Evolutionary conservation across 176 grass and related monocot species (phyloP).

Genomic region (Saccharum officinarum): DNA sequence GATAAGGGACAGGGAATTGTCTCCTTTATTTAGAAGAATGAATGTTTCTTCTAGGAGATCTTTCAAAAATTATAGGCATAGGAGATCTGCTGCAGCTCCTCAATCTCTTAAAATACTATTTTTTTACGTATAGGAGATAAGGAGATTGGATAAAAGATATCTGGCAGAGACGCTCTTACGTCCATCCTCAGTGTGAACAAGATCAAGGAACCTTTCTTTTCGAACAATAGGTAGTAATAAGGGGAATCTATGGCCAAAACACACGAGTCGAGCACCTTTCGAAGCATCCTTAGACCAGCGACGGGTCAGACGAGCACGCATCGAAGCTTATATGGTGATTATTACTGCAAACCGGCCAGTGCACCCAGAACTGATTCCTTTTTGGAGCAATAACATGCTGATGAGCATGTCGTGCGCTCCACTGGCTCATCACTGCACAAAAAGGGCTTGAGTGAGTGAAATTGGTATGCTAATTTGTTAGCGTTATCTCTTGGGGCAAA

Average conservation of each 20-base stretch:
- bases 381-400: not conserved
- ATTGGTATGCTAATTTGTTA: not conserved
- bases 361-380: not conserved
- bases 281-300: not conserved
- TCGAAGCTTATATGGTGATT: not conserved
- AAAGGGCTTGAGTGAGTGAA: not conserved
- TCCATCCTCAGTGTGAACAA: not conserved
- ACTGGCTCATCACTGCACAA: not conserved
- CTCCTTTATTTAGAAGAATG: no score
- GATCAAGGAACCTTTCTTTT: not conserved
- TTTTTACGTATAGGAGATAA: no score
- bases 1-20: no score
- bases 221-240: not conserved
- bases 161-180: no score
- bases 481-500: not conserved
- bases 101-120: no score
- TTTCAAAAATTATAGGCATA: no score
- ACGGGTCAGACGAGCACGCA: not conserved
- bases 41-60: no score
- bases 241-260: not conserved
- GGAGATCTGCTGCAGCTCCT: no score
- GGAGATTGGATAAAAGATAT: no score
- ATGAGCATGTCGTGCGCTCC: not conserved
- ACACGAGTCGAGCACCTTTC: not conserved
- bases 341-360: no score